A percentile compares a stretch with the other conserved stretches of the same genome.
phyloP scores from a whole-genome alignment of 2,329 filamentous ascomycete genomes.

The Aspergillus thermomutatus region DNA sequence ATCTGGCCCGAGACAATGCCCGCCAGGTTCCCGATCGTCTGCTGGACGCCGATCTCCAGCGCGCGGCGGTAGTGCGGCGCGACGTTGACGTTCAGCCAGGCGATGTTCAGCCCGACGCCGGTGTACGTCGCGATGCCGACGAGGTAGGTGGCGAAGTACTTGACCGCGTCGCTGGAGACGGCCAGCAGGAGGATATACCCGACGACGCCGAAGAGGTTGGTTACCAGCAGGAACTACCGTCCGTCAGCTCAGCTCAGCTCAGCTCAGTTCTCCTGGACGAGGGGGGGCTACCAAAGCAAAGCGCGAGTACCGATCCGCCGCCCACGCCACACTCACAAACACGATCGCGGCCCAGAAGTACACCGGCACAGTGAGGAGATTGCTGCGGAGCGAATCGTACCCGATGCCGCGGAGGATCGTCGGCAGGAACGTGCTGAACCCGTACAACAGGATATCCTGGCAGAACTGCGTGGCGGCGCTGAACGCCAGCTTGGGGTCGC shows the following conservation, averaged over 20 bases:
- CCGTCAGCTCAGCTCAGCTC: no score
- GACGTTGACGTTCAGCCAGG: conserved; percentile 50
- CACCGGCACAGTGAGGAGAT: conserved; percentile 57
- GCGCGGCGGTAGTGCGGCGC: conserved; percentile 49
- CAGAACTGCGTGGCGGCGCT: conserved; percentile 51
- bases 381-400: conserved; percentile 49
- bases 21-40: conserved; percentile 48
- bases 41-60: conserved; percentile 45
- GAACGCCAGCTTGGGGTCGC: conserved; percentile 52
- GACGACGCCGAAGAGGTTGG: conserved; percentile 45
- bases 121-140: conserved; percentile 49
- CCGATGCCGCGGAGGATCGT: conserved; percentile 54
- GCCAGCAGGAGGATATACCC: conserved; percentile 50
- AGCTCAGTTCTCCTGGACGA: no score
- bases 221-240: conserved; percentile 34
- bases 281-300: no score
- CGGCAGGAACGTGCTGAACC: conserved; percentile 58
- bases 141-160: conserved; percentile 51
- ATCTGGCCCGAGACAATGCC: conserved; percentile 50
- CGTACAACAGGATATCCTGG: conserved; percentile 52
- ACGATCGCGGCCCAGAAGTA: conserved; percentile 49
- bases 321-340: conserved; percentile 45
- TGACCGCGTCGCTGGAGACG: conserved; percentile 48
- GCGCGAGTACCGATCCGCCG: conserved; percentile 44
- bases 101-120: conserved; percentile 45